Evolutionary conservation across 192 early-diverging fungal genomes (phyloP), one percentile per base, ranked within the genome.

Genomic region (Diversispora epigaea): DNA sequence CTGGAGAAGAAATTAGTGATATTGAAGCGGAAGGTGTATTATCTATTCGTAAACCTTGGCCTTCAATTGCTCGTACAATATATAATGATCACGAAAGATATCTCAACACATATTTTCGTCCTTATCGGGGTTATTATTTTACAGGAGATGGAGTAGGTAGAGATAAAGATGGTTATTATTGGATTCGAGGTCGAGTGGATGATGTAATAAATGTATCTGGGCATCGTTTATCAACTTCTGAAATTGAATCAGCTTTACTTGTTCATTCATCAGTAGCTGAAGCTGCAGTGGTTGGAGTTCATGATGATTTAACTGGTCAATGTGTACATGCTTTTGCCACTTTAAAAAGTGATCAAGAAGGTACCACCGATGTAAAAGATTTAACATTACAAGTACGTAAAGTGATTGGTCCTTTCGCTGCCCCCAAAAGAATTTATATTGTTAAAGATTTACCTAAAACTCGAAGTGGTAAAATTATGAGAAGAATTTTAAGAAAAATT

Each of bases 131-230:
- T 44, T 94, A 90, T 85, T 98, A 98, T 87, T 98, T 97, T 81
- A 93, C 95, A 14, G 96, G 96, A 21, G 96, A 98, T 80, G 96
- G 96, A 71, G 95, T 91, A 58, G 89, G 87, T 57, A 85, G 93
- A 65, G 96, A 98, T 80, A 84, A 88, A 60, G 96, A 98, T 79
- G 95, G 95, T 54, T 98, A 96, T 87, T 91, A 91, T 84, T 98
- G 95, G 95, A 90, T 98, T 72, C 89, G 92, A 67, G 96, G 96
- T 56, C 91, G 96, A 73, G 77, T 83, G 2, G 84, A 86, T 83
- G 93, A 98, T 80, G 96, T 97, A 46, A 96, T 98, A 83, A 97
- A 96, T 83, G 95, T 98, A 54, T 90, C 92, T 11, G 96, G 96
- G 32, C 96, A 98, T 85, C 91, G 96, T 79, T 84, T 98, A 77